Percentiles rank a stretch among this genome's conserved stretches.
Evolutionary conservation across 805 yeast species (phyloP).

Genomic region (Wickerhamomyces xylosicus): DNA sequence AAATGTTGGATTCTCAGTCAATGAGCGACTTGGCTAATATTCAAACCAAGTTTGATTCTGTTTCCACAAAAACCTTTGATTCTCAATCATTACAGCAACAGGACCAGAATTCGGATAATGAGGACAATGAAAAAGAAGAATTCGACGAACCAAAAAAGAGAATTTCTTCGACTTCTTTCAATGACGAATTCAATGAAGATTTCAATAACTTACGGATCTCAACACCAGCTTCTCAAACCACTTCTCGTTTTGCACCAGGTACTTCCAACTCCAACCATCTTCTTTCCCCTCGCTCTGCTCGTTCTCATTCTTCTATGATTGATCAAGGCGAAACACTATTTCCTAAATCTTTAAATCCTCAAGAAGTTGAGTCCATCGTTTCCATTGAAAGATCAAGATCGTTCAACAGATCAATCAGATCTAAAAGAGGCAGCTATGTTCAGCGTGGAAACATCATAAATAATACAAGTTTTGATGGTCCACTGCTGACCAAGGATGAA

Average conservation of each 20-base stretch:
- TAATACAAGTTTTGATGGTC: too few relatives aligned
- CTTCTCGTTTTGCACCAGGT: neutral
- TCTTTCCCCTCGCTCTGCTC: neutral
- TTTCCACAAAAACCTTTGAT: neutral
- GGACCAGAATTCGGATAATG: neutral
- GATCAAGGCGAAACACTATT: slow-evolving; percentile 49
- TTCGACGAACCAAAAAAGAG: neutral
- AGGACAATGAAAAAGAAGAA: neutral
- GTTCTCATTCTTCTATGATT: slow-evolving; percentile 8
- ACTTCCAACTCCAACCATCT: neutral
- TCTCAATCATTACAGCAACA: neutral
- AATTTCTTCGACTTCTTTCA: neutral
- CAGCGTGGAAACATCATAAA: too few relatives aligned
- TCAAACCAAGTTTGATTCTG: too few relatives aligned
- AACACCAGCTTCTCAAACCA: neutral
- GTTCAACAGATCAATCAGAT: slow-evolving; percentile 31
- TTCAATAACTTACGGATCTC: slow-evolving; percentile 11
- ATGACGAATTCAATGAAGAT: slow-evolving; percentile 15
- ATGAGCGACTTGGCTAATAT: neutral
- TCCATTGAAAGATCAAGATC: slow-evolving; percentile 58
- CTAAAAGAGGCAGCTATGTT: slow-evolving; percentile 11
- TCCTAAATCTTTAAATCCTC: slow-evolving; percentile 56
- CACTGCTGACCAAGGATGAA: neutral
- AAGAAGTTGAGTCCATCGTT: slow-evolving; percentile 68
- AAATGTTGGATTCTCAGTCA: neutral